Percentiles rank a stretch among this genome's conserved stretches.
Conservation (phyloP, 495 filamentous ascomycete species). For the Neurospora sp. region DNA sequence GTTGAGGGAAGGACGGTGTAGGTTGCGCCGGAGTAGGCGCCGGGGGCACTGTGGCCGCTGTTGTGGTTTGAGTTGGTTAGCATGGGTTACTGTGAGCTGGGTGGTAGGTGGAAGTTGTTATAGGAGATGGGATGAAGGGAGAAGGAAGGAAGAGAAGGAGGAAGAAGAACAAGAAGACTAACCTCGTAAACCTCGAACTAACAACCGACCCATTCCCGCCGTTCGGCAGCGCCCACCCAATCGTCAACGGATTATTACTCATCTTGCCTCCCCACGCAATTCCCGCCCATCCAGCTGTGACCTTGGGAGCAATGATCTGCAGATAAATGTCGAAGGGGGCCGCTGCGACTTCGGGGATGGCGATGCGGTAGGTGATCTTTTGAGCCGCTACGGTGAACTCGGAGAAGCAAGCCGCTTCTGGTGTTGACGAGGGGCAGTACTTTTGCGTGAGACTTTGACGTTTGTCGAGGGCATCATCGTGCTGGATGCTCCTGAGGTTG, state of each 20-base stretch:
- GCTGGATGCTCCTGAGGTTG: neutral
- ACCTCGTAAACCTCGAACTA: constrained; percentile 38
- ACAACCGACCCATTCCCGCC: constrained; percentile 28
- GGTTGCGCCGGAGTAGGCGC: constrained; percentile 29
- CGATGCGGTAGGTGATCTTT: constrained; percentile 33
- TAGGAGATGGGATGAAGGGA: neutral
- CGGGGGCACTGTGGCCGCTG: constrained; percentile 28
- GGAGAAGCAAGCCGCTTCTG: constrained; percentile 3
- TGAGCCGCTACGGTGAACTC: constrained; percentile 23
- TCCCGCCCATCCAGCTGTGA: constrained; percentile 33
- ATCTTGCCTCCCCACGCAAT: constrained; percentile 42
- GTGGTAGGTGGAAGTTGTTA: neutral
- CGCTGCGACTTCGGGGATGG: constrained; percentile 33
- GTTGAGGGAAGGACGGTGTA: constrained; percentile 36
- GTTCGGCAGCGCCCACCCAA: constrained; percentile 27
- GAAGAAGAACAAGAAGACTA: constrained; percentile 6
- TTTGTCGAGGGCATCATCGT: constrained; percentile 2
- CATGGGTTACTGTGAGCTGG: neutral
- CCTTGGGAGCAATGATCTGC: constrained; percentile 31
- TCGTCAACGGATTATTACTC: constrained; percentile 37
- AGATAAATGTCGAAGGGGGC: constrained; percentile 39
- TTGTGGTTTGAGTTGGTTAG: constrained; percentile 7
- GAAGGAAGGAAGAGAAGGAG: neutral
- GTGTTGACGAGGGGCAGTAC: constrained; percentile 18
- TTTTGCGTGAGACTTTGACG: constrained; percentile 15